Percentiles rank a stretch among this genome's conserved stretches.
Evolutionary conservation across 2,329 filamentous ascomycete genomes (phyloP).

Genomic region (Cercospora sesami): DNA sequence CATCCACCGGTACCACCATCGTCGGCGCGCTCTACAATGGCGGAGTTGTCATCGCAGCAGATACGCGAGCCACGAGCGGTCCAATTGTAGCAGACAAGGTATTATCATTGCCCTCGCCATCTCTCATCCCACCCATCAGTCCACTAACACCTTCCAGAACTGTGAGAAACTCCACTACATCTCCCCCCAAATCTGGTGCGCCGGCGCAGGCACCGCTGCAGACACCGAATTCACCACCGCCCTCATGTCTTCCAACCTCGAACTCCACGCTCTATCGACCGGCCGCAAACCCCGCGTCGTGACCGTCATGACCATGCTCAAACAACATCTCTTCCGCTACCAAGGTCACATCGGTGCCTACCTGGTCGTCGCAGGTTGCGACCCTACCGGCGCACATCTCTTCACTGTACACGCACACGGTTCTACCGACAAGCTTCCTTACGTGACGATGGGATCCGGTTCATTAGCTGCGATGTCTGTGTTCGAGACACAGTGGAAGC

Average conservation of each 20-base stretch:
- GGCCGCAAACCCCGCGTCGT: constrained; percentile 96
- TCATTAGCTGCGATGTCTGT: constrained; percentile 96
- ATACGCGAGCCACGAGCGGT: constrained; percentile 94
- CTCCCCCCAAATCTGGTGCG: constrained; percentile 97
- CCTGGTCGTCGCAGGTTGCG: constrained; percentile 92
- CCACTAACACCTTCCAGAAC: constrained; percentile 58
- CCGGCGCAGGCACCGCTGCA: constrained; percentile 93
- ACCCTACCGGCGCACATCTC: constrained; percentile 90
- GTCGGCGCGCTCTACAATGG: constrained; percentile 96
- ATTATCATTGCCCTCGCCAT: constrained; percentile 24
- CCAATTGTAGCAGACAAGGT: constrained; percentile 98
- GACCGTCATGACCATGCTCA: constrained; percentile 98
- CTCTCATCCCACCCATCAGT: background rate
- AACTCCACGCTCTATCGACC: constrained; percentile 93
- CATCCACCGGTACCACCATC: constrained; percentile 97
- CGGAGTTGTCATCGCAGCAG: constrained; percentile 96
- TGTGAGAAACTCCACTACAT: constrained; percentile 99
- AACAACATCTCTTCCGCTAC: constrained; percentile 98
- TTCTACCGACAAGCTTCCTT: constrained; percentile 96
- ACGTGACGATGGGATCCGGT: constrained; percentile 98
- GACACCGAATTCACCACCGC: constrained; percentile 99
- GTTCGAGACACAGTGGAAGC: constrained; percentile 95
- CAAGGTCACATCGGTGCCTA: constrained; percentile 98
- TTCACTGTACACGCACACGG: constrained; percentile 99
- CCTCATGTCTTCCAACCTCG: constrained; percentile 97